A percentile compares a stretch with the other conserved stretches of the same genome.
These are phyloP conservation scores for Hericium erinaceus DNA, from an alignment of 768 basidiomycete species.

Conservation along the genomic window DNA sequence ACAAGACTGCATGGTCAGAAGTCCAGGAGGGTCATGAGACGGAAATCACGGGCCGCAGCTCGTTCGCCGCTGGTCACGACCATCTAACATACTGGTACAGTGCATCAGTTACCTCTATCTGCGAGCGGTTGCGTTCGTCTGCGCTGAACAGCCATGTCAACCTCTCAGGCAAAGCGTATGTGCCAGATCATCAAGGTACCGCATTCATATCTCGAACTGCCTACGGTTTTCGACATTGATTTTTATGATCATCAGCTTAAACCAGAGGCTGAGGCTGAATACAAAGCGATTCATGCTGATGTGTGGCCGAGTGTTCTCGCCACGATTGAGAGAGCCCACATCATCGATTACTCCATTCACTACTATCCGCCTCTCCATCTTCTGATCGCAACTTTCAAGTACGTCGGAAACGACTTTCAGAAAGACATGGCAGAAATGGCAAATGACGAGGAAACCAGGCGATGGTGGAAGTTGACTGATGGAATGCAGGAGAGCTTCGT, in stretches of 20 bases:
- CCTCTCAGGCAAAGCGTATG: constrained; percentile 37
- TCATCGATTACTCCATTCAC: constrained; percentile 71
- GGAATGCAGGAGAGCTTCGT: constrained; percentile 70
- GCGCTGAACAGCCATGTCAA: constrained; percentile 17
- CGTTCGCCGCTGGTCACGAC: too few species aligned
- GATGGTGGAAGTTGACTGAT: constrained; percentile 75
- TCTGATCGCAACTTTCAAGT: constrained; percentile 75
- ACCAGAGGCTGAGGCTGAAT: constrained; percentile 39
- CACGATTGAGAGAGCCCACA: constrained; percentile 50
- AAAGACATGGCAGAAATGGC: constrained; percentile 57
- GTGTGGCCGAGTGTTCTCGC: constrained; percentile 67
- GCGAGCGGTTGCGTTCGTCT: too few species aligned
- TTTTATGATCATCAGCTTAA: constrained; percentile 36
- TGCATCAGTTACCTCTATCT: too few species aligned
- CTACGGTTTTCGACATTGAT: background rate
- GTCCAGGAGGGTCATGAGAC: too few species aligned
- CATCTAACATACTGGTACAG: too few species aligned
- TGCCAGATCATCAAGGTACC: constrained; percentile 67
- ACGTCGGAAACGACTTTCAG: constrained; percentile 55
- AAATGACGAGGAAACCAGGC: constrained; percentile 57
- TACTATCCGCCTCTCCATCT: constrained; percentile 53
- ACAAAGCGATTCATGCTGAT: constrained; percentile 46
- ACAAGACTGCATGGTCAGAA: too few species aligned
- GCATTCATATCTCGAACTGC: background rate
- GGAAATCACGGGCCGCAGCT: too few species aligned